A percentile compares a stretch with the other conserved stretches of the same genome.
Conservation (phyloP, 176 grass and related monocot species). For the Triticum urartu region DNA sequence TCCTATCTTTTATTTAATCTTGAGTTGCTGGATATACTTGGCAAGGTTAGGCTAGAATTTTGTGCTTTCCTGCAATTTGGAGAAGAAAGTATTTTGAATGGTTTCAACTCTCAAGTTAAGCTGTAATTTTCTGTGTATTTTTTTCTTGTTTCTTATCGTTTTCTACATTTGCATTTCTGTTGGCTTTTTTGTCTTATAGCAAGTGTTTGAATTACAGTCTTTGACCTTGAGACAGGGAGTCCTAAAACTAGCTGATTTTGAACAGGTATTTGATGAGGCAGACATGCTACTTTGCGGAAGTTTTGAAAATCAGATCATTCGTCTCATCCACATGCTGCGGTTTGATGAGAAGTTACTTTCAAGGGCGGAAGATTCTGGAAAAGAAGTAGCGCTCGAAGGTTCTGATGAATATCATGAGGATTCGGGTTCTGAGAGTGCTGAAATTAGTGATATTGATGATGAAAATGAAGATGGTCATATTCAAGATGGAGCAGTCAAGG, state of each 20-base stretch:
- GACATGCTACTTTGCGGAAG: constrained; percentile 99
- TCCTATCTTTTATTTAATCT: background rate
- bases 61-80: background rate
- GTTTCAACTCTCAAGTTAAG: constrained; percentile 4
- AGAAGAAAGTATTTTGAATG: background rate
- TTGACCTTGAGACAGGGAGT: constrained; percentile 3
- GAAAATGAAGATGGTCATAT: constrained; percentile 39
- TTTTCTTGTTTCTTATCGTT: constrained; percentile 20
- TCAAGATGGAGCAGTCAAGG: constrained; percentile 34
- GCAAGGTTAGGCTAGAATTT: background rate
- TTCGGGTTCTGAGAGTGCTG: constrained; percentile 21
- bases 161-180: constrained; percentile 6
- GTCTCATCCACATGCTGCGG: constrained; percentile 87
- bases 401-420: constrained; percentile 37
- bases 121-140: background rate
- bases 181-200: background rate
- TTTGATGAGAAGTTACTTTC: constrained; percentile 94
- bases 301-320: constrained; percentile 92
- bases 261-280: constrained; percentile 97
- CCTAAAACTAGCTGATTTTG: constrained; percentile 31
- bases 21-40: background rate
- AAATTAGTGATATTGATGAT: constrained; percentile 39
- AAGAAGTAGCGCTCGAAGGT: constrained; percentile 24
- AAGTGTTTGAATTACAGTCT: background rate
- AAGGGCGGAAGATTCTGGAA: constrained; percentile 43